Evolutionary conservation across 2,329 filamentous ascomycete species (phyloP).

Genomic region (Knufia petricola): DNA sequence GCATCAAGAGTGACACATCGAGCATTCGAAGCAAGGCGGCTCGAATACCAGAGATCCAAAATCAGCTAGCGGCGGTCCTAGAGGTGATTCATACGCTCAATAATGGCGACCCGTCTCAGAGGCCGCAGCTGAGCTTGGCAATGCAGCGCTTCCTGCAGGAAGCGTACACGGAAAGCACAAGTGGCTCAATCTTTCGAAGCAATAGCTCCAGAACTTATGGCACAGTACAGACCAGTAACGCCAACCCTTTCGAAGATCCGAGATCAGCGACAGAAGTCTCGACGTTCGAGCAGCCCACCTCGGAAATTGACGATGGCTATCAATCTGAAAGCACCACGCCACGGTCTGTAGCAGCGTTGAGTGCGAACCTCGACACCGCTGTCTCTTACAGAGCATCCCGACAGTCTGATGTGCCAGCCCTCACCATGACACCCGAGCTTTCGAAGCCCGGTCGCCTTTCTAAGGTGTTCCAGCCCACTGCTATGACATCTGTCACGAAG

Average conservation of each 20-base stretch:
- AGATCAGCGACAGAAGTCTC: background rate
- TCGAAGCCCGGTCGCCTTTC: no score
- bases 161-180: conserved; percentile 1
- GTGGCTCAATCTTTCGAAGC: background rate
- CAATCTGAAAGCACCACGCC: background rate
- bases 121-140: background rate
- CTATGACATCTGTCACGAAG: no score
- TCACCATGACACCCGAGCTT: no score
- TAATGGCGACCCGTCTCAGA: background rate
- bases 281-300: background rate
- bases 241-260: background rate
- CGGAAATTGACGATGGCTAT: background rate
- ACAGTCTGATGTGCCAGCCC: no score
- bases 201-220: background rate
- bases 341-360: background rate
- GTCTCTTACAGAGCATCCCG: no score
- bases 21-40: conserved; percentile 1
- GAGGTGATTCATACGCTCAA: background rate
- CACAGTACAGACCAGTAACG: background rate
- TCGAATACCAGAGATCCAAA: background rate
- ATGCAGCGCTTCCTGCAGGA: conserved; percentile 4
- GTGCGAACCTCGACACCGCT: background rate
- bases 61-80: background rate
- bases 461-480: no score
- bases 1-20: conserved; percentile 2